phyloP scores from a whole-genome alignment of 1,284 basidiomycete genomes.

The Phellinidium pouzarii region DNA sequence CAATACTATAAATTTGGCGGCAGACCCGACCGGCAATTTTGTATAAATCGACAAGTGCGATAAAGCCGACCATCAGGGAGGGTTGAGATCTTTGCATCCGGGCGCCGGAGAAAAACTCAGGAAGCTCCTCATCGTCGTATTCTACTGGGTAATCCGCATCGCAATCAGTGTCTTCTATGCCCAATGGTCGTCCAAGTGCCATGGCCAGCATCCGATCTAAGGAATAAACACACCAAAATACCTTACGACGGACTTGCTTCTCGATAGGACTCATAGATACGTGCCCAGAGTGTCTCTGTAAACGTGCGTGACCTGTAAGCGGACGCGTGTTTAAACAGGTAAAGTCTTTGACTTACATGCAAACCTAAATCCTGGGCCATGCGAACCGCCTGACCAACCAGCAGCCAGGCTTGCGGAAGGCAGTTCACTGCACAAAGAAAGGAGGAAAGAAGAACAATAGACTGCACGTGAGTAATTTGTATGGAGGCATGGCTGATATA shows the following conservation, averaged over 20 bases:
- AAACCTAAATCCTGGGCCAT: conserved; percentile 84
- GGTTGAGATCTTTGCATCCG: conserved; percentile 47
- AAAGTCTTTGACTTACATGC: conserved; percentile 53
- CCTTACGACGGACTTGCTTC: conserved; percentile 81
- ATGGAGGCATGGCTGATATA: conserved; percentile 81
- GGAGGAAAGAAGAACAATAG: conserved; percentile 79
- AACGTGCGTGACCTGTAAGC: conserved; percentile 21
- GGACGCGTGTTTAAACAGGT: background rate
- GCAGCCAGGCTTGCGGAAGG: conserved; percentile 84
- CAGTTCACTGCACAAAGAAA: conserved; percentile 88
- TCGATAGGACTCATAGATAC: conserved; percentile 65
- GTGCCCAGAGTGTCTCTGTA: conserved; percentile 73
- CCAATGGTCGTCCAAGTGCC: conserved; percentile 75
- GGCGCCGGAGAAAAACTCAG: conserved; percentile 62
- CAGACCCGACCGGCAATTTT: conserved; percentile 80
- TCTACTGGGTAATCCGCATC: conserved; percentile 77
- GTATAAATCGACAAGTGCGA: conserved; percentile 71
- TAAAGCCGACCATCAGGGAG: conserved; percentile 74
- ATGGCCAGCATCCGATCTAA: conserved; percentile 87
- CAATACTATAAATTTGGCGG: conserved; percentile 72
- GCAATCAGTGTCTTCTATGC: conserved; percentile 74
- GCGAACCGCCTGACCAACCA: conserved; percentile 82
- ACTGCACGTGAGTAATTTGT: conserved; percentile 81
- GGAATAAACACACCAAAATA: conserved; percentile 88
- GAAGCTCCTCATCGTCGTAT: conserved; percentile 71